Evolutionary conservation across 164 flowering plant genomes (phyloP).

Genomic region (Saururus chinensis): DNA sequence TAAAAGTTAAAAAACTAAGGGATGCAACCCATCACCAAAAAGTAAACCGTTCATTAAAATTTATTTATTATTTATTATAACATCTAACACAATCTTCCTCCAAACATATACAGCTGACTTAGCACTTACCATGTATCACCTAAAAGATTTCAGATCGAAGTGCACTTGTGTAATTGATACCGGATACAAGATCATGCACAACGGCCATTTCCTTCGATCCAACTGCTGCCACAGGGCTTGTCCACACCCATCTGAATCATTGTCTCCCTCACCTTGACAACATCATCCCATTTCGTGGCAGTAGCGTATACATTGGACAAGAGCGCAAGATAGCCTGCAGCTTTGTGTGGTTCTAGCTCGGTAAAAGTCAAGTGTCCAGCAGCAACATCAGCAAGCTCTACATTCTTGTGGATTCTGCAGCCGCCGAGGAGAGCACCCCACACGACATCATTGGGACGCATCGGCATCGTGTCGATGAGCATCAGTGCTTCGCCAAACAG

Average conservation of each 20-base stretch:
- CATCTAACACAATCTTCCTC: too few relatives aligned
- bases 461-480: constrained; percentile 37
- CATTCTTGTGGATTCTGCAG: constrained; percentile 33
- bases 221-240: constrained; percentile 44
- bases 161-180: too few relatives aligned
- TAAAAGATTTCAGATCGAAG: too few relatives aligned
- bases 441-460: constrained; percentile 35
- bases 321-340: constrained; percentile 40
- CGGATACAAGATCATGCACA: too few relatives aligned
- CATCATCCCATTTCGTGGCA: constrained; percentile 39
- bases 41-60: too few relatives aligned
- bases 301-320: constrained; percentile 42
- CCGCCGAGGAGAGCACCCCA: constrained; percentile 55
- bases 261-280: constrained; percentile 19
- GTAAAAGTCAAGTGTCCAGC: constrained; percentile 14
- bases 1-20: too few relatives aligned
- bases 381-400: constrained; percentile 19
- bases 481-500: constrained; percentile 32
- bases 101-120: too few relatives aligned
- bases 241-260: constrained; percentile 28
- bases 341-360: constrained; percentile 34
- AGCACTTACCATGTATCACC: too few relatives aligned
- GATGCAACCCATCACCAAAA: too few relatives aligned
- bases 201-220: constrained; percentile 11
- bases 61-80: too few relatives aligned